A percentile compares a stretch with the other conserved stretches of the same genome.
phyloP scores from a whole-genome alignment of 2,329 filamentous ascomycete genomes.

The Monilinia polystroma region DNA sequence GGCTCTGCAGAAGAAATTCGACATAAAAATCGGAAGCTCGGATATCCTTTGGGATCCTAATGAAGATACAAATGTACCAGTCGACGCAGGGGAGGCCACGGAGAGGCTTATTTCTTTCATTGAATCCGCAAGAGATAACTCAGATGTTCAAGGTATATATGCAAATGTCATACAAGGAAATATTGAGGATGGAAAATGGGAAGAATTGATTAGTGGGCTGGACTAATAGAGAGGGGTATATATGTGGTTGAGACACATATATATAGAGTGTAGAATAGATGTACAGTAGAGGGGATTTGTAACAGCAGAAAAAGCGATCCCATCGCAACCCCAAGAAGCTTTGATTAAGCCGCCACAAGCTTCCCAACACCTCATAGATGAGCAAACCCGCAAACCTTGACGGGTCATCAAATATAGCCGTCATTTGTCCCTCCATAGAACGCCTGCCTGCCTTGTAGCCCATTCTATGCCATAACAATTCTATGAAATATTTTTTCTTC shows the following conservation, averaged over 20 bases:
- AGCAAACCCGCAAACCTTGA: neutral
- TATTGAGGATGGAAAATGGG: conserved; percentile 55
- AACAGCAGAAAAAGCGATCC: neutral
- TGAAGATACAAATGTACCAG: conserved; percentile 68
- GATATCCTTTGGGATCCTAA: conserved; percentile 87
- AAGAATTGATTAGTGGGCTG: conserved; percentile 52
- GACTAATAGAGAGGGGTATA: conserved; percentile 42
- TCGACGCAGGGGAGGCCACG: conserved; percentile 58
- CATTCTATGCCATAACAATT: conserved; percentile 10
- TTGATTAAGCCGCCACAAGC: neutral
- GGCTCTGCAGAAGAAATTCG: conserved; percentile 60
- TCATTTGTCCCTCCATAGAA: neutral
- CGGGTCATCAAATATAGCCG: neutral
- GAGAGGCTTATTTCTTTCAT: conserved; percentile 60
- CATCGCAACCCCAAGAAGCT: neutral
- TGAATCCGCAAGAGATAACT: conserved; percentile 61
- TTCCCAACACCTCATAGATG: neutral
- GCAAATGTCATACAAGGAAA: conserved; percentile 61
- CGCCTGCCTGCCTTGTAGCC: conserved; percentile 1
- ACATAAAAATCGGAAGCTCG: conserved; percentile 66
- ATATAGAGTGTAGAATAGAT: conserved; percentile 19
- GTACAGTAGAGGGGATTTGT: neutral
- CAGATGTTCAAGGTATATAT: conserved; percentile 77
- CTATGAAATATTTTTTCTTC: too few relatives aligned
- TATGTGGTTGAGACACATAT: conserved; percentile 28